Evolutionary conservation across 2,329 filamentous ascomycete species (phyloP), one percentile per base, ranked within the genome.

Genomic region (Alternaria burnsii): DNA sequence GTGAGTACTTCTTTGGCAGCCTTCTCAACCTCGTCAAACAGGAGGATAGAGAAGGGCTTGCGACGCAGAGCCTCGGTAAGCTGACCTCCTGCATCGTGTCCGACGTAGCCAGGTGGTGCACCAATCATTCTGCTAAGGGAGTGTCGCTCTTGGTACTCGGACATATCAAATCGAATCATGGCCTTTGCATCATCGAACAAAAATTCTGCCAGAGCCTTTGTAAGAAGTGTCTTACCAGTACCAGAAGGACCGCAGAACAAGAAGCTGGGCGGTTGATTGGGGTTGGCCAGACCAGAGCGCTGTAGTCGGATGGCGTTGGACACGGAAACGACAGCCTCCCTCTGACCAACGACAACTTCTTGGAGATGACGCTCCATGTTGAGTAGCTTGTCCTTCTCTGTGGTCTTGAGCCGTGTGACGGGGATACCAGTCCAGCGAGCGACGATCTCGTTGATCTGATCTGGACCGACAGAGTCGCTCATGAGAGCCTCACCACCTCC

Each of bases 81-180:
- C 78, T 99, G 95, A 54, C 95, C 95, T 70, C 95, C 95, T 32
- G 95, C 89, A 74, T 99, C 95, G 77, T 99, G 94, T 16, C 95
- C 95, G 61, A 99, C 94, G 70, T 99, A 99, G 66, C 95, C 95
- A 5, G 95, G 95, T 20, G 95, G 95, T 20, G 95, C 94, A 77
- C 95, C 95, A 71, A 99, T 99, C 93, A 99, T 97, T 62, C 95
- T 89, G 77, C 93, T 97, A 14, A 99, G 87, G 0, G 94, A 91
- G 78, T 99, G 95, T 5, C 94, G 90, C 81, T 99, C 95, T 80
- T 99, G 96, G 80, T 99, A 99, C 80, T 99, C 95, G 5, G 94
- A 98, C 95, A 99, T 99, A 78, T 99, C 95, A 82, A 99, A 97
- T 40, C 95, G 91, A 72, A 99, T 97, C 95, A 99, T 98, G 34